These are phyloP conservation scores for Nidula microcarpa DNA, from an alignment of 768 basidiomycete genomes.

Conservation along the genomic window DNA sequence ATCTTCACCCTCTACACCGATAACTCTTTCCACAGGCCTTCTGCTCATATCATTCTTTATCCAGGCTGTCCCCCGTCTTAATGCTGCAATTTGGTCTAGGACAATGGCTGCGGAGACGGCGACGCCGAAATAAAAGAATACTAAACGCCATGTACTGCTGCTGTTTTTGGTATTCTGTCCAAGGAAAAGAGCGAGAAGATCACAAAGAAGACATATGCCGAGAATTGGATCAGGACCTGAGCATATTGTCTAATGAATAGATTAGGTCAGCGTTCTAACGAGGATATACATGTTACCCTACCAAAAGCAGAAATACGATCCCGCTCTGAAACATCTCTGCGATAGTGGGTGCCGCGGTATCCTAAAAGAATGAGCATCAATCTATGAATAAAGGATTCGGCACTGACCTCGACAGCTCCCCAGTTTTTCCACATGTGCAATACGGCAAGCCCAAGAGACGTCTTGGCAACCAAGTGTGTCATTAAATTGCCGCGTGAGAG, in stretches of 20 bases:
- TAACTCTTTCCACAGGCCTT: too few relatives aligned
- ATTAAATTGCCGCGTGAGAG: slow-evolving; percentile 21
- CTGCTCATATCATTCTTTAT: too few relatives aligned
- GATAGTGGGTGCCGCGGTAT: slow-evolving; percentile 11
- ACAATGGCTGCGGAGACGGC: slow-evolving; percentile 11
- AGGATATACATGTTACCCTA: slow-evolving; percentile 8
- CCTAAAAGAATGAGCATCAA: slow-evolving; percentile 8
- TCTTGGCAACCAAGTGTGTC: slow-evolving; percentile 40
- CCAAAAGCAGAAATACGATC: slow-evolving; percentile 24
- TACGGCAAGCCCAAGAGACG: slow-evolving; percentile 32
- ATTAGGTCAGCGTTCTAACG: background rate
- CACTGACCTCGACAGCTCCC: slow-evolving; percentile 23
- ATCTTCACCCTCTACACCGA: too few relatives aligned
- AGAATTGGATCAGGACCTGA: slow-evolving; percentile 33
- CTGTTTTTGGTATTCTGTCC: slow-evolving; percentile 10
- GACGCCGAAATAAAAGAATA: slow-evolving; percentile 18
- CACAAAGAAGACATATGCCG: slow-evolving; percentile 24
- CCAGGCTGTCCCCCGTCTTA: too few relatives aligned
- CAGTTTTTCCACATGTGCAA: slow-evolving; percentile 27
- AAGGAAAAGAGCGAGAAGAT: slow-evolving; percentile 24
- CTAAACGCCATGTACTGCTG: slow-evolving; percentile 16
- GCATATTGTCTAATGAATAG: slow-evolving; percentile 21
- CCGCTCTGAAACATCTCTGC: slow-evolving; percentile 19
- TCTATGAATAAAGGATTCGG: background rate
- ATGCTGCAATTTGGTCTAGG: slow-evolving; percentile 1